These are phyloP conservation scores for Kodamaea fukazawae DNA, from an alignment of 805 yeast genomes.

Conservation along the genomic window DNA sequence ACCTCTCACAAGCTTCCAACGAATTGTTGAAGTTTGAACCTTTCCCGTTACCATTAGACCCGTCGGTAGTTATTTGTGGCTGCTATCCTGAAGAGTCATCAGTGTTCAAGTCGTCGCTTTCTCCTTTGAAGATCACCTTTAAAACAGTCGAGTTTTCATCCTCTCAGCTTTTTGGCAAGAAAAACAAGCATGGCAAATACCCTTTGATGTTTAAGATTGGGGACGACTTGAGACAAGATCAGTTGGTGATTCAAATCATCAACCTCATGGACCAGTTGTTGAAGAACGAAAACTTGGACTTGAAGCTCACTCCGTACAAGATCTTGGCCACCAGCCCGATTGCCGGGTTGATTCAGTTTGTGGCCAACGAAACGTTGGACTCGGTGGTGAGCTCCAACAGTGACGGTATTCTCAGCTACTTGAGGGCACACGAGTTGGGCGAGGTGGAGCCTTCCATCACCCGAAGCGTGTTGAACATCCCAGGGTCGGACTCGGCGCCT, in stretches of 20 bases:
- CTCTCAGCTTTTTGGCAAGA: conserved; percentile 35
- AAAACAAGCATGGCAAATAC: conserved; percentile 46
- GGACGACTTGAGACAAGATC: conserved; percentile 94
- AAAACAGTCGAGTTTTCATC: conserved; percentile 43
- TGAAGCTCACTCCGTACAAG: conserved; percentile 82
- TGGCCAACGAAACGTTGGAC: conserved; percentile 90
- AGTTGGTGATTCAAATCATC: conserved; percentile 90
- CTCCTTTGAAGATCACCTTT: conserved; percentile 83
- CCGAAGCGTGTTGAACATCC: conserved; percentile 19
- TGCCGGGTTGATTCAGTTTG: conserved; percentile 91
- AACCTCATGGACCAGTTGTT: conserved; percentile 85
- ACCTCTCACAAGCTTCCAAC: conserved; percentile 47
- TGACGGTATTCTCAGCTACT: conserved; percentile 73
- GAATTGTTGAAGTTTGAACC: conserved; percentile 47
- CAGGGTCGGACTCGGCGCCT: conserved; percentile 7
- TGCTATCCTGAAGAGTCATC: conserved; percentile 73
- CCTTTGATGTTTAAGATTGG: conserved; percentile 93
- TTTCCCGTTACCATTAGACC: conserved; percentile 79
- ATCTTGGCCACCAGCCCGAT: conserved; percentile 86
- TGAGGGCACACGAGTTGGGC: conserved; percentile 47
- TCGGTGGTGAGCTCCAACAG: conserved; percentile 45
- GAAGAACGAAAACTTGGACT: conserved; percentile 85
- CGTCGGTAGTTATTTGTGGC: conserved; percentile 70
- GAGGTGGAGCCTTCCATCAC: conserved; percentile 24
- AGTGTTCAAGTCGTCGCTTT: conserved; percentile 87